Percentiles rank a stretch among this genome's conserved stretches.
These are phyloP conservation scores for Verticillium nonalfalfae DNA, from an alignment of 2,329 filamentous ascomycete species.

Conservation along the genomic window DNA sequence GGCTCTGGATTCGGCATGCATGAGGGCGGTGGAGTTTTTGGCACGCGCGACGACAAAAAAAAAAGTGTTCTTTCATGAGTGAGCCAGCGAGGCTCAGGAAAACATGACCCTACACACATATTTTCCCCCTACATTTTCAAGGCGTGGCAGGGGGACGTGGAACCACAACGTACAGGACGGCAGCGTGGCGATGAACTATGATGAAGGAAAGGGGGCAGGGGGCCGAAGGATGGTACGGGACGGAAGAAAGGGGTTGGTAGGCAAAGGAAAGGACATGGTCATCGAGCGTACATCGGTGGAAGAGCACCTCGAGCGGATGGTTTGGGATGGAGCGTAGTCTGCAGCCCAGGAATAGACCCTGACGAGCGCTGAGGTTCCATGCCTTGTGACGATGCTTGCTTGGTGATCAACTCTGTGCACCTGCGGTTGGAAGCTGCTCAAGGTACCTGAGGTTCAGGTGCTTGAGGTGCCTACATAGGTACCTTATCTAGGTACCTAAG, in stretches of 20 bases:
- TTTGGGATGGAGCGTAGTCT: neutral
- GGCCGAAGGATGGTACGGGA: no score
- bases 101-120: neutral
- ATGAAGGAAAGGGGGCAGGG: neutral
- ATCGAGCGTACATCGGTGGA: neutral
- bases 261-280: neutral
- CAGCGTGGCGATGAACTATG: neutral
- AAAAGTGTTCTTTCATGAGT: neutral
- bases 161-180: neutral
- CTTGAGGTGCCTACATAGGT: no score
- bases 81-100: neutral
- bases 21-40: neutral
- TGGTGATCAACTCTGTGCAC: no score
- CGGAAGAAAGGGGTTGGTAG: no score
- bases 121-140: neutral
- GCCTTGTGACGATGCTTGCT: neutral
- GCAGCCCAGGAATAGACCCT: neutral
- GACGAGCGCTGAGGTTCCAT: neutral
- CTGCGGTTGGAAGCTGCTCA: no score
- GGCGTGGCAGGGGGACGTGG: neutral
- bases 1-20: neutral
- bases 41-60: neutral
- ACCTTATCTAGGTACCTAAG: no score
- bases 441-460: no score
- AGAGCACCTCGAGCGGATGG: neutral